phyloP scores from a whole-genome alignment of 371 early-diverging fungal species.

The Haplosporangium sp. region DNA sequence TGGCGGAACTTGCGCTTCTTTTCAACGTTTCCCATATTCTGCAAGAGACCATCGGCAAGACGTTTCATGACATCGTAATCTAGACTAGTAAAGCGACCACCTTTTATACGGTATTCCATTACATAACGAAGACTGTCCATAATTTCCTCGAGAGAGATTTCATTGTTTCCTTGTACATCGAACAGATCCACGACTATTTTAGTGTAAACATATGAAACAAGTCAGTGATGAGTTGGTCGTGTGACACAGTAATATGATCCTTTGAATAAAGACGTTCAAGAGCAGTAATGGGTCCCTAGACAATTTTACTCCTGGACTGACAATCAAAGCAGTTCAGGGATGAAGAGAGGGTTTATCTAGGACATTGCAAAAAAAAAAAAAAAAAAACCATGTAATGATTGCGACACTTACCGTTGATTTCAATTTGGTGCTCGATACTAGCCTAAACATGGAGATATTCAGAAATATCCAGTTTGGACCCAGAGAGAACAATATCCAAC shows the following conservation, averaged over 20 bases:
- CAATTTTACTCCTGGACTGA: background rate
- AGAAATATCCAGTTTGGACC: background rate
- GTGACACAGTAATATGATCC: background rate
- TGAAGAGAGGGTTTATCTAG: background rate
- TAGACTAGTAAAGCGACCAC: conserved; percentile 84
- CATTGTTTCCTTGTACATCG: conserved; percentile 73
- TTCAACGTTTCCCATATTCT: conserved; percentile 76
- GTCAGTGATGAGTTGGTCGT: background rate
- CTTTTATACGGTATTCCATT: conserved; percentile 93
- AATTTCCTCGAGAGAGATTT: conserved; percentile 86
- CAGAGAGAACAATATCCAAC: background rate
- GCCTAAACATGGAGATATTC: conserved; percentile 15
- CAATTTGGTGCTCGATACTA: conserved; percentile 56
- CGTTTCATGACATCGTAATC: conserved; percentile 86
- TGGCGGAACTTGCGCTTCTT: conserved; percentile 72
- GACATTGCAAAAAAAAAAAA: no score
- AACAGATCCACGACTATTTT: conserved; percentile 69
- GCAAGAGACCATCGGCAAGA: conserved; percentile 85
- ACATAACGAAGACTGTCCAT: conserved; percentile 94
- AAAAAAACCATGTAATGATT: no score
- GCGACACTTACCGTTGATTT: conserved; percentile 46
- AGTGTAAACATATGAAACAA: background rate
- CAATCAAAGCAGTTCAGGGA: background rate
- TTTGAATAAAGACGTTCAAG: background rate
- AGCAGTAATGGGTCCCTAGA: background rate